Conservation (phyloP, 768 basidiomycete species). For the Tylopilus plumbeoviolaceoides region DNA sequence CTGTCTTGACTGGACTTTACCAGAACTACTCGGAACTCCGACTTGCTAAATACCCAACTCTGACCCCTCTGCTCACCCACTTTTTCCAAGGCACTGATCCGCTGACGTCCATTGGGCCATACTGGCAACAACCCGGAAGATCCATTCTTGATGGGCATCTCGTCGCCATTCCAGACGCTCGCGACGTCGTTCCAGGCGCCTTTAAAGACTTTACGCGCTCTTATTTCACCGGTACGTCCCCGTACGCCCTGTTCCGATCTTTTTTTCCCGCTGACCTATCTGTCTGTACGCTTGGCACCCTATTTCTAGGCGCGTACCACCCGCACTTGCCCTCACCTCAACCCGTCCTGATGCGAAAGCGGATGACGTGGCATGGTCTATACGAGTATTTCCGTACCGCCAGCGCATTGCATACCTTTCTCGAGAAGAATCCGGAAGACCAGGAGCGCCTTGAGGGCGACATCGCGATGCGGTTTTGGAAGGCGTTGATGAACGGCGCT, state of each 20-base stretch:
- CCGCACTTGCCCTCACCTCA: conserved; percentile 33
- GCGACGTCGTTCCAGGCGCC: conserved; percentile 25
- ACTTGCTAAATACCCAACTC: conserved; percentile 54
- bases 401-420: conserved; percentile 66
- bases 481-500: conserved; percentile 42
- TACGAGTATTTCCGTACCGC: conserved; percentile 67
- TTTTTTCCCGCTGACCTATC: too few species aligned
- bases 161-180: conserved; percentile 59
- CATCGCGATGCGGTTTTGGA: conserved; percentile 62
- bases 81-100: conserved; percentile 62
- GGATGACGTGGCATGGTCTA: conserved; percentile 62
- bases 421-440: conserved; percentile 62
- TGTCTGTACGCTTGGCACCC: too few species aligned
- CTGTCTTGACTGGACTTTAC: not conserved
- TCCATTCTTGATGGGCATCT: conserved; percentile 70
- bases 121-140: conserved; percentile 81
- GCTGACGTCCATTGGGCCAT: conserved; percentile 54
- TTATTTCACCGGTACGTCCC: conserved; percentile 53
- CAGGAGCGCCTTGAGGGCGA: conserved; percentile 47
- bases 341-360: conserved; percentile 52
- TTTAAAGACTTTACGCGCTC: conserved; percentile 45
- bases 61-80: conserved; percentile 54
- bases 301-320: conserved; percentile 36
- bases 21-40: conserved; percentile 70
- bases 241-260: too few species aligned